Percentiles rank a stretch among this genome's conserved stretches.
These are phyloP conservation scores for Solanum rostratum DNA, from an alignment of 257 asterid genomes.

Conservation along the genomic window DNA sequence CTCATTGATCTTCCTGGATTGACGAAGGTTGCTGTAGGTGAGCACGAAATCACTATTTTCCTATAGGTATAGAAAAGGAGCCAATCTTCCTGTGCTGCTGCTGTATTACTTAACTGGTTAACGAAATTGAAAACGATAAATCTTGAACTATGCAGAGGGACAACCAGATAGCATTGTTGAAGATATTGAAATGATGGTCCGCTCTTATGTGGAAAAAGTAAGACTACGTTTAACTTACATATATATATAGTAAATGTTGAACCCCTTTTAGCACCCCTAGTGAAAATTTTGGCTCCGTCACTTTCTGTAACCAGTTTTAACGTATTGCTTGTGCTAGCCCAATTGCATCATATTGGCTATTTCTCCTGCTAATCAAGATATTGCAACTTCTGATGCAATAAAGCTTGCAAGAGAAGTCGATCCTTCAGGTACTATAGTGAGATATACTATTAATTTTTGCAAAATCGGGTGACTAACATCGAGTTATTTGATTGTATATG, in stretches of 20 bases:
- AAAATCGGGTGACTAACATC: not conserved
- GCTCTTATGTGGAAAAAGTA: conserved; percentile 95
- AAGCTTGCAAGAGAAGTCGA: conserved; percentile 97
- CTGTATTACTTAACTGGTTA: not conserved
- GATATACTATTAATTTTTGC: not conserved
- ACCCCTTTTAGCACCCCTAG: not conserved
- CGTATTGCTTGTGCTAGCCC: conserved; percentile 34
- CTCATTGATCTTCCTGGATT: conserved; percentile 97
- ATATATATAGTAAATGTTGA: not conserved
- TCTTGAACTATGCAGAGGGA: conserved; percentile 61
- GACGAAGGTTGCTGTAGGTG: conserved; percentile 97
- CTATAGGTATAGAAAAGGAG: conserved; percentile 3
- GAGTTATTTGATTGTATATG: not conserved
- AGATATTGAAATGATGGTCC: conserved; percentile 96
- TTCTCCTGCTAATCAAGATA: conserved; percentile 98
- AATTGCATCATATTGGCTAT: conserved; percentile 94
- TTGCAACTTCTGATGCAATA: conserved; percentile 97
- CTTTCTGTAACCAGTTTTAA: not conserved
- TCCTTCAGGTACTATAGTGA: conserved; percentile 50
- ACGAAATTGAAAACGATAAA: not conserved
- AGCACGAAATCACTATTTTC: conserved; percentile 21
- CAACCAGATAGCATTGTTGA: conserved; percentile 78
- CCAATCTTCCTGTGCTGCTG: not conserved
- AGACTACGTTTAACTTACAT: not conserved
- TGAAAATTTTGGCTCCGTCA: not conserved